Base-by-base conservation (phyloP, 805 yeast genomes). In the Clavispora santaluciae region DNA sequence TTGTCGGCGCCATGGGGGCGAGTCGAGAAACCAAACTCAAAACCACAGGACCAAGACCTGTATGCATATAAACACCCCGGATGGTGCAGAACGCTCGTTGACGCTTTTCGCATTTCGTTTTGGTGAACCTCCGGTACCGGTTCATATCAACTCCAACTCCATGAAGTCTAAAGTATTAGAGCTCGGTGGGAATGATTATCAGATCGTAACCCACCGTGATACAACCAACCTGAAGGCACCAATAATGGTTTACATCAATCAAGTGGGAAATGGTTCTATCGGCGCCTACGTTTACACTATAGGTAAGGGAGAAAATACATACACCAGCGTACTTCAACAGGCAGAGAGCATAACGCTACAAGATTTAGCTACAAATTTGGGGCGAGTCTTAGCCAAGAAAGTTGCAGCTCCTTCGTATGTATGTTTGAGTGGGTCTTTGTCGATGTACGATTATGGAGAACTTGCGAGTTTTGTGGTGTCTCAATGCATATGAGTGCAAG, bases 231-330 rank as follows among this genome's bases (percentile, higher is more conserved):
- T 49, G 12, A 49, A 42, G n/a, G 42, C 54, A 3, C 68, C 67
- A 7, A 47, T 57, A 4, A 50, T 64, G n/a, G 56, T 63, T 11
- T 63, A 63, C 45, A 41, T 63, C 21, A 63, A 57, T 42, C 56
- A 59, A 35, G 35, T 25, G 11, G 51, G 53, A 25, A 59, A 57
- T 26, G 45, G 57, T 1, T 30, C 45, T 8, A 48, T 74, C n/a
- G 78, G 77, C 1, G 61, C 68, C 22, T 74, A 66, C 41, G 65
- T 72, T 2, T 74, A 73, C 46, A 61, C 75, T 1, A 63, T 74
- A 2, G 57, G 62, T 17, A 64, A 38, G 29, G 48, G 45, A 29
- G 31, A 38, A 22, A 17, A 48, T 13, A 54, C 65, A 21, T 60
- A 69, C 3, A 64, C 63, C 39, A 75, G 72, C 45, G 68, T 78